Base-by-base conservation (phyloP, 139 green algal species). In the Zygnema circumcarinatum region DNA sequence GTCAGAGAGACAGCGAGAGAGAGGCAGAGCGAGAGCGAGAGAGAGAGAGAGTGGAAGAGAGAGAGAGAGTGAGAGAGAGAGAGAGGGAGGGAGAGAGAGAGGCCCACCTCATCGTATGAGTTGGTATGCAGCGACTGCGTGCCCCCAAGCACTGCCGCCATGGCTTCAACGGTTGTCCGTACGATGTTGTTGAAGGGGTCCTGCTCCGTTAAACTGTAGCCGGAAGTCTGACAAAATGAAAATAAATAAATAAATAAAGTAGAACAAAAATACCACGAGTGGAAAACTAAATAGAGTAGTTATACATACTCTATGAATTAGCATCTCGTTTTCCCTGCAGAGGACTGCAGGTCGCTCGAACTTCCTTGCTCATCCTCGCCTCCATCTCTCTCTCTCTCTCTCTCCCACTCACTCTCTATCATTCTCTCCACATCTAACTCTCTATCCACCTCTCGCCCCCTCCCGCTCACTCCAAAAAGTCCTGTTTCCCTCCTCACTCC, bases 81-180 rank as follows among this genome's bases (percentile, higher is more conserved):
- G 47, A 35, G 76, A 79, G 47, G 76, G 76, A n/a, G 40, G 41
- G 41, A 21, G 20, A 74, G 76, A 41, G 76, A 84, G 76, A 32
- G 22, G 42, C 29, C 56, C 2, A 87, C 85, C 90, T 95, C 93
- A 78, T 95, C 93, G 67, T 94, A 95, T 22, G 92, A 94, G 83
- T 95, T 95, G 76, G 93, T 95, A 85, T 95, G 93, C 11, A 95
- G 92, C 0, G 88, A 93, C 91, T 95, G 93, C 7, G 93, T 95
- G 74, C 93, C 93, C n/a, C 93, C 93, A 69, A 95, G 74, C 39
- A 94, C 92, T 3, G 93, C 93, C 22, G 92, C 92, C 93, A 95
- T 90, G 0, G 93, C 80, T 67, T 86, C 87, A 0, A 91, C 47
- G 2, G 87, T 89, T 3, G 87, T 91, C 90, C 54, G 67, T 31